Evolutionary conservation across 495 filamentous ascomycete genomes (phyloP), one percentile per base, ranked within the genome.

Genomic region (Penicillium samsonianum): DNA sequence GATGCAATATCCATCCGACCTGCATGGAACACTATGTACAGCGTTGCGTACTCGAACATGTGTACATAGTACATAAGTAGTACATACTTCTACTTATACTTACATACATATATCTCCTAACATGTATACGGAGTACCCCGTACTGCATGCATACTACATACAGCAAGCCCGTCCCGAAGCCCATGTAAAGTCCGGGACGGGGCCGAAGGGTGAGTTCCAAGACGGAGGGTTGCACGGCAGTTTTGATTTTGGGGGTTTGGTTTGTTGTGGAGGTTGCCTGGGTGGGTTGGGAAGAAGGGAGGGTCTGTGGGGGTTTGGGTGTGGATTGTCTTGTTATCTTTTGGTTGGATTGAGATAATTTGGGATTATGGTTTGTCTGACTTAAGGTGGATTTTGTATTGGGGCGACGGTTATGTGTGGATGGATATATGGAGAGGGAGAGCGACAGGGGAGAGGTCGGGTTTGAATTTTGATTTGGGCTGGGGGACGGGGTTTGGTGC

Each of bases 231-330:
- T 45, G 40, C 16, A 59, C 42, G 17, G 31, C 23, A 26, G 42
- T 14, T 53, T 31, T 17, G 49, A 51, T 19, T 9, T 41, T 5
- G 37, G 35, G 3, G 28, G 10, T 30, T 33, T 33, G 11, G 30
- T 33, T 26, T 20, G 28, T 1, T 10, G 28, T n/a, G 16, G 35
- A 38, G 35, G 22, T 51, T 25, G 44, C 22, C 46, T 50, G 50
- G 58, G 8, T 43, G 4, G 55, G 51, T 59, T 65, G 41, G 55
- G 55, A 62, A 65, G 55, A 48, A 30, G 4, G 28, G 16, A 10
- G 46, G 41, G 41, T 49, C 28, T 57, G 56, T 51, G 57, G 48
- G 40, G 50, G 48, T 40, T 35, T 31, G 40, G 45, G 26, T 53
- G 31, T 37, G 19, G 20, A 17, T 59, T 55, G 55, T 54, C 45